Evolutionary conservation across 2,329 filamentous ascomycete genomes (phyloP).

Genomic region (Sporothrix pallida): DNA sequence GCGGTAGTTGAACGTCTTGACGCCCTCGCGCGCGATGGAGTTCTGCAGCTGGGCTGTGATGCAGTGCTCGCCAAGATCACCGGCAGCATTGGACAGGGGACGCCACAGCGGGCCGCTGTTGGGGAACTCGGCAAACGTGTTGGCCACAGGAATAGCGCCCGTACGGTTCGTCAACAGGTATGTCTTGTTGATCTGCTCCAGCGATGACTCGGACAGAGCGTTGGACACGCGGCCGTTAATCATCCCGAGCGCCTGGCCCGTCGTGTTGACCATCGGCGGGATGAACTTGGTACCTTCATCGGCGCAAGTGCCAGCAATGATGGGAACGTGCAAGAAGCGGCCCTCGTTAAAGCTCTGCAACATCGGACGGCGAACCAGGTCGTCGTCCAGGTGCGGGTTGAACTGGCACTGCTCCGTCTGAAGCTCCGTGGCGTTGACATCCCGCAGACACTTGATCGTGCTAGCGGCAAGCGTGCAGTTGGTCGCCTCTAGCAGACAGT

Average conservation of each 20-base stretch:
- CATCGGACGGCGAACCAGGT: conserved; percentile 35
- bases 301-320: conserved; percentile 45
- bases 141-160: conserved; percentile 37
- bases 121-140: conserved; percentile 43
- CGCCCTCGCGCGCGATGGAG: conserved; percentile 44
- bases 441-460: conserved; percentile 38
- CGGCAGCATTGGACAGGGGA: conserved; percentile 56
- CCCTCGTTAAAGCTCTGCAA: conserved; percentile 49
- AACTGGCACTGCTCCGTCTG: conserved; percentile 40
- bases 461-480: conserved; percentile 38
- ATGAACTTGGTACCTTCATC: conserved; percentile 50
- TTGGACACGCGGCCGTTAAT: conserved; percentile 46
- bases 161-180: conserved; percentile 42
- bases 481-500: conserved; percentile 33
- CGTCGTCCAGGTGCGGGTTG: conserved; percentile 37
- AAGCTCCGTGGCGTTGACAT: conserved; percentile 37
- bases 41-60: conserved; percentile 50
- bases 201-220: conserved; percentile 43
- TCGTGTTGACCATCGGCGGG: conserved; percentile 44
- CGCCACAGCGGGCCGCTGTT: conserved; percentile 47
- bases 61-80: conserved; percentile 68
- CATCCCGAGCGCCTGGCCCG: conserved; percentile 44
- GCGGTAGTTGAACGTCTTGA: conserved; percentile 68
- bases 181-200: conserved; percentile 45
- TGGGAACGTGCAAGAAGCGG: conserved; percentile 53